Evolutionary conservation across 1,139 yeast genomes (phyloP), one percentile per base, ranked within the genome.

Genomic region (Pichia sp.): DNA sequence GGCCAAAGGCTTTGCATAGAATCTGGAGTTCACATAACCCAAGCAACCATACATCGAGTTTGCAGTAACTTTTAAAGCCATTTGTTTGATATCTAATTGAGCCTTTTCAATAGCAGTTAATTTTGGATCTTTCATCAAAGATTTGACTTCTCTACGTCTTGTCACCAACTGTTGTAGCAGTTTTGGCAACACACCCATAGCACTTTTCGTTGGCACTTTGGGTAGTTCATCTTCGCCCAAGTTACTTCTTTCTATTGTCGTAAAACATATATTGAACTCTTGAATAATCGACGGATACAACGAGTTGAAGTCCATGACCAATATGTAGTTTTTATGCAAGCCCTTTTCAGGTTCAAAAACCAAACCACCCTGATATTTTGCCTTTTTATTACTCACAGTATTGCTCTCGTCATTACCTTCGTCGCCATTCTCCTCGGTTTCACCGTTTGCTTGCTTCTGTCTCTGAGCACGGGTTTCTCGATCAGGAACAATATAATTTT

Each of bases 41-140:
- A 93, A 79, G 80, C 99, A 93, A 68, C 99, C 99, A 72, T 93
- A 93, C 98, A 93, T 93, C 34, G 99, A 93, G 72, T 93, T 93
- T 19, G 99, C 99, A 1, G 99, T 95, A 66, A 93, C 78, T 70
- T 93, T 93, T 67, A 95, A 80, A 0, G 99, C 99, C 67, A 88
- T 96, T 71, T 95, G 99, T 66, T 92, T 90, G 66, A 90, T 90
- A 70, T 95, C 99, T 76, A 87, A 90, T 68, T 92, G 96, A 0
- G 85, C 83, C 55, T 73, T 79, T 62, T 87, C 89, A 54, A 78
- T 75, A 0, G 82, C 75, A 0, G 84, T 76, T 38, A 85, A 82
- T 52, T 79, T 78, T 26, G 92, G 85, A 62, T 84, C 85, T 65
- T 90, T 92, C 77, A 95, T 79, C 50, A 90, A 74, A 62, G 84